Evolutionary conservation across 257 asterid species (phyloP), one percentile per base, ranked within the genome.

Genomic region (Agastache rugosa): DNA sequence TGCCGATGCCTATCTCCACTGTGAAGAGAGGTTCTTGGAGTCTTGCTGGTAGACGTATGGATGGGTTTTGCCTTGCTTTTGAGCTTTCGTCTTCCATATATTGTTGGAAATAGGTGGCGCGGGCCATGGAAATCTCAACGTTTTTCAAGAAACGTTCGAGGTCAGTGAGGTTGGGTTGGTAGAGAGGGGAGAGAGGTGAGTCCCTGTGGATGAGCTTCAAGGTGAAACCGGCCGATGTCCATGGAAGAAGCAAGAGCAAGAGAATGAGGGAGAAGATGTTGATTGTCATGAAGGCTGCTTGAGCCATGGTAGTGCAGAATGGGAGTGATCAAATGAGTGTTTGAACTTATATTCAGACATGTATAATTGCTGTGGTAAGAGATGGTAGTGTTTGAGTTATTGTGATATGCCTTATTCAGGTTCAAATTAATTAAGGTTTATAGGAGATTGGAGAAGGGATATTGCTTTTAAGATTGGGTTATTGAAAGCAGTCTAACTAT

Each of bases 181-280:
- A 74, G 0, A 80, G 44, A 45, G 85, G 87, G 63, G 81, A 83
- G 55, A 25, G 29, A 27, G 87, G 84, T 1, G 82, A 77, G 34
- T 83, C 87, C 5, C 82, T 70, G 63, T 80, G 87, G 25, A 64
- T 29, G 66, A 79, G 84, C 31, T 77, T 77, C 20, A 83, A 69
- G 75, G n/a, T 56, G 63, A 76, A 73, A 20, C 55, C 65, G 17
- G 16, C 29, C 31, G 82, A 69, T 17, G n/a, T 31, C 9, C 31
- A 70, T 42, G 73, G 75, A 61, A 58, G 72, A 42, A 22, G 12
- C 37, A 23, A 48, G 70, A 78, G 54, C 3, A 63, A 45, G 3
- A 64, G 10, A 0, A 75, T 58, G 31, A 63, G 62, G 63, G 71
- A 25, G 53, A 78, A 53, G 11, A 45, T 23, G 60, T 10, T 59